Evolutionary conservation across 2,329 filamentous ascomycete species (phyloP), one percentile per base, ranked within the genome.

Genomic region (Nemania diffusa): DNA sequence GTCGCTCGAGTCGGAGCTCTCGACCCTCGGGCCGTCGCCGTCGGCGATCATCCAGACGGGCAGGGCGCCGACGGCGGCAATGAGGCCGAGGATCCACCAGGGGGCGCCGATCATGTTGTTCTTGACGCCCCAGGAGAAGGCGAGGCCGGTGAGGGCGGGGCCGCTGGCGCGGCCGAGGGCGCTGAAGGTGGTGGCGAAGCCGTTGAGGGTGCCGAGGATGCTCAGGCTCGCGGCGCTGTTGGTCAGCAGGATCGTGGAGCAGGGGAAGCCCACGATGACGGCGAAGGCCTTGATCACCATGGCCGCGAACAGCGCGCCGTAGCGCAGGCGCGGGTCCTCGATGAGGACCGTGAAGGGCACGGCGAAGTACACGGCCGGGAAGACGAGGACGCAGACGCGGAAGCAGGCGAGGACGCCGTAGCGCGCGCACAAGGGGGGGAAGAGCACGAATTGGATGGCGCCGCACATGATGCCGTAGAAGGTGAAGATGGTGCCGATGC

Each of bases 201-300:
- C 96, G 75, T 98, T 98, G 62, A 98, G 81, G 0, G 94, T 97
- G 1, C 94, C 94, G 5, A 98, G 85, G 9, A 97, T 87, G 50
- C 86, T 83, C 17, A 97, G 82, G 62, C 91, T 94, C 0, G 85
- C 81, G 4, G 93, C 93, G 9, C 91, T 93, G 80, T 97, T 97
- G 29, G 94, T 97, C 42, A 98, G 86, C 55, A 98, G 84, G 73
- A 98, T 97, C 5, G 93, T 97, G 27, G 88, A 91, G 74, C 92
- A 96, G 0, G 96, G 95, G 77, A 97, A 97, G 0, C 91, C 91
- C 74, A 97, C 91, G 70, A 97, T 96, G 66, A 90, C 89, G 44
- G 87, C 88, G 62, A 92, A 85, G 9, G 91, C 90, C 78, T 97
- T 97, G 74, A 90, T 72, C 48, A 92, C 79, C 83, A 97, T 89